Evolutionary conservation across 345 rosid species (phyloP).

Genomic region (Balakata baccata): DNA sequence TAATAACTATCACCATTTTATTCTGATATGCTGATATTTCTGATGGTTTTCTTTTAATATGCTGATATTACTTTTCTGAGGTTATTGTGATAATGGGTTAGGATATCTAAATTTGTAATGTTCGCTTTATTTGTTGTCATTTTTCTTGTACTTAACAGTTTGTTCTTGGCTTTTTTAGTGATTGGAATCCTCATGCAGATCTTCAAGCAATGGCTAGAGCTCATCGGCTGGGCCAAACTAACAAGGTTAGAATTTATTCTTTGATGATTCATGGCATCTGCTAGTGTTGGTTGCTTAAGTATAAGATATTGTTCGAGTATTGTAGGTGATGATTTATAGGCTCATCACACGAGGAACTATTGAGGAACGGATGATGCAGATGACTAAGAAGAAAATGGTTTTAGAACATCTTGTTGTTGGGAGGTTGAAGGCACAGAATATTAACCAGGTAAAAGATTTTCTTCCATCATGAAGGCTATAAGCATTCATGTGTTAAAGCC

Average conservation of each 20-base stretch:
- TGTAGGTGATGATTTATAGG: conserved; percentile 94
- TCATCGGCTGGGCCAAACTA: conserved; percentile 98
- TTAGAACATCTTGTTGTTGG: conserved; percentile 99
- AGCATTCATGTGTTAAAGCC: background rate
- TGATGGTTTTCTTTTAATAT: background rate
- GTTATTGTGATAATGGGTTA: conserved; percentile 1
- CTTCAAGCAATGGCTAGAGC: conserved; percentile 99
- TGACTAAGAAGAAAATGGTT: conserved; percentile 99
- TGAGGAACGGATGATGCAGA: conserved; percentile 98
- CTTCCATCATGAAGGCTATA: background rate
- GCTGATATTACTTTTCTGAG: background rate
- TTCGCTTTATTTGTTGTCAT: conserved; percentile 5
- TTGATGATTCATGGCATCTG: conserved; percentile 1
- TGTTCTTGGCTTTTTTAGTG: conserved; percentile 51
- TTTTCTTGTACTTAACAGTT: conserved; percentile 10
- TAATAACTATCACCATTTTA: background rate
- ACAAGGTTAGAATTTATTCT: conserved; percentile 56
- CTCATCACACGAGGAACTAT: conserved; percentile 87
- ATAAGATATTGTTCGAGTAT: conserved; percentile 20
- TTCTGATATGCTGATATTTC: conserved; percentile 6
- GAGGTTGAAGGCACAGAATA: conserved; percentile 89
- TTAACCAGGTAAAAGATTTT: conserved; percentile 68
- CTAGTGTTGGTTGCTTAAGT: conserved; percentile 7
- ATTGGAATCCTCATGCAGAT: conserved; percentile 99
- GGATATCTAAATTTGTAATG: background rate